Base-by-base conservation (phyloP, 2,329 filamentous ascomycete species). In the Xylariaceae sp. region DNA sequence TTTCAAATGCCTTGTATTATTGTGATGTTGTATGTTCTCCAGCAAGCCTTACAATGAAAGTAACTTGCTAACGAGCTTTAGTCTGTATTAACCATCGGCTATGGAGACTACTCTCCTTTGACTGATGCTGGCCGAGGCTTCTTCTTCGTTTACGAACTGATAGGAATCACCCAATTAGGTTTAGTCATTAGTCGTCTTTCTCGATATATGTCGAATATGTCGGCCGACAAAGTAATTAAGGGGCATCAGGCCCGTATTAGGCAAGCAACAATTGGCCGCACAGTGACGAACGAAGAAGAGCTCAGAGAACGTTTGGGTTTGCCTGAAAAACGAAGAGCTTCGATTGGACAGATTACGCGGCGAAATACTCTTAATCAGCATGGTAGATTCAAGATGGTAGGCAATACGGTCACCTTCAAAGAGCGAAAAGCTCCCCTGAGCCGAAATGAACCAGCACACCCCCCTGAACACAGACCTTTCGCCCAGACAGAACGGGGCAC, bases 171-270 rank as follows among this genome's bases (percentile, higher is more conserved):
- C 6, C 51, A 53, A 34, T 31, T 53, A 38, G 51, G 51, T 38
- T 38, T 53, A 5, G 51, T 53, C 18, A 53, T 53, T 31, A 49
- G 51, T 22, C 46, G 51, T 13, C 38, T 53, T n/a, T 53, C 51
- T 14, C 46, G 42, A 19, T 53, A 49, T 31, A 53, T 53, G 46
- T 45, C 45, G 11, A 39, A 18, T 22, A 42, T 53, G 22, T 49
- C 46, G 1, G 42, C 46, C 5, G 46, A 49, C 14, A 53, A 53
- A 28, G 42, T 53, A 4, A 53, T 53, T 17, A 49, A 47, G 31
- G 46, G 36, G 19, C 51, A 53, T 31, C 45, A 49, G 31, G 36
- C n/a, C 16, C 51, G 46, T 2, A 46, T 42, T 19, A 47, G 51
- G 14, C 36, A 53, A 33, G 18, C 46, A 34, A 53, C 51, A 4